Evolutionary conservation across 1,284 basidiomycete species (phyloP).

Genomic region (Cutaneotrichosporon sp.): DNA sequence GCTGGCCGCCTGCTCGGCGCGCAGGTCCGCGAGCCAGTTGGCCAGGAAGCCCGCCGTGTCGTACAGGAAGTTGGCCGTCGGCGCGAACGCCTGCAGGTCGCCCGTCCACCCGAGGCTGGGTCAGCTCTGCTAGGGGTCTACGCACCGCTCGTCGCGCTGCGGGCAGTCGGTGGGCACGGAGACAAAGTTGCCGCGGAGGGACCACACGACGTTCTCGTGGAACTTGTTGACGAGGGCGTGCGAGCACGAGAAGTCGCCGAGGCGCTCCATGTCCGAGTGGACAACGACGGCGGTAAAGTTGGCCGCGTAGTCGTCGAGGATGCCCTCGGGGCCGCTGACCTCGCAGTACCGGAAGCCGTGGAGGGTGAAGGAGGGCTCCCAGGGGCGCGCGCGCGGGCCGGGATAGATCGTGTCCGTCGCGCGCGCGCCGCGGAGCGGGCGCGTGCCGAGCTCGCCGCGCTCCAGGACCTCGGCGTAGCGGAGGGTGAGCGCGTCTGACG

Average conservation of each 20-base stretch:
- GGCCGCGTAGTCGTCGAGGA: conserved; percentile 14
- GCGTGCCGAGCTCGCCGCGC: conserved; percentile 36
- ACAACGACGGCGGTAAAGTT: conserved; percentile 34
- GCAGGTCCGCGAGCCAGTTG: conserved; percentile 41
- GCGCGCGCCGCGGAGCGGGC: conserved; percentile 33
- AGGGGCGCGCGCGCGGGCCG: conserved; percentile 23
- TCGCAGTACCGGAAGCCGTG: conserved; percentile 48
- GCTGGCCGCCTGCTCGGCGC: conserved; percentile 36
- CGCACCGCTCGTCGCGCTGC: conserved; percentile 48
- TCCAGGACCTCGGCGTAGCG: conserved; percentile 43
- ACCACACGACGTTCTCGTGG: conserved; percentile 40
- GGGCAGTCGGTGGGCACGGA: conserved; percentile 46
- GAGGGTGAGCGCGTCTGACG: no score
- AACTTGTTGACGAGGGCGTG: conserved; percentile 35
- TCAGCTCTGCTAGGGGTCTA: no score
- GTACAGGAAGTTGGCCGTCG: conserved; percentile 40
- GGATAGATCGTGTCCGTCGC: conserved; percentile 28
- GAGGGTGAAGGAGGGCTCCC: conserved; percentile 44
- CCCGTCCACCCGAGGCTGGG: conserved; percentile 49
- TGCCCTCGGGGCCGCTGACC: no score
- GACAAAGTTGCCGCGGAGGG: conserved; percentile 39
- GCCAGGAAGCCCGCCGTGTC: conserved; percentile 34
- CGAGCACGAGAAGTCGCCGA: conserved; percentile 35
- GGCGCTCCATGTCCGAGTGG: conserved; percentile 31
- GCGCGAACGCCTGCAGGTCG: conserved; percentile 43